Percentiles rank a stretch among this genome's conserved stretches.
phyloP scores from a whole-genome alignment of 2,329 filamentous ascomycete genomes.

The Cladosporium sp. region DNA sequence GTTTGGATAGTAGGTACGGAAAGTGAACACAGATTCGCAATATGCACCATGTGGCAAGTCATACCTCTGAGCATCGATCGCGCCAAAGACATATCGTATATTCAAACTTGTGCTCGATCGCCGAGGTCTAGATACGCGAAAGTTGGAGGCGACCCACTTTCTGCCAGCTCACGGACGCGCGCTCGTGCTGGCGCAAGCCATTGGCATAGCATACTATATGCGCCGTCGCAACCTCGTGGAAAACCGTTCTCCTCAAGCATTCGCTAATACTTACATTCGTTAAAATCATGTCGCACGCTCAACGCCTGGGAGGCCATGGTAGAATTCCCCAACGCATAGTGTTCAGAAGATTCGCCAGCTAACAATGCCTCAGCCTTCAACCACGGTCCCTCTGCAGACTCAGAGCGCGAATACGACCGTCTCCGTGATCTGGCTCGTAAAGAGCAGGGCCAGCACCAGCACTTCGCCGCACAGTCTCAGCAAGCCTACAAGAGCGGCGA shows the following conservation, averaged over 20 bases:
- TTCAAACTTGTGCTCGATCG: neutral
- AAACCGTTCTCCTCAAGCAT: neutral
- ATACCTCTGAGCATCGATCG: too few relatives aligned
- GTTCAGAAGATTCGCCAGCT: neutral
- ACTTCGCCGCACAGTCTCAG: constrained; percentile 63
- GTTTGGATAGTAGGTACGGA: too few relatives aligned
- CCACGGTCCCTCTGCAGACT: constrained; percentile 61
- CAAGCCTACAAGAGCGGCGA: constrained; percentile 81
- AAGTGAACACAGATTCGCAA: too few relatives aligned
- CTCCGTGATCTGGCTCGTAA: constrained; percentile 76
- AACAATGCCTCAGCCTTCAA: constrained; percentile 61
- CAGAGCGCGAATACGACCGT: constrained; percentile 87
- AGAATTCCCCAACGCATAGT: neutral
- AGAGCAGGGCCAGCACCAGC: constrained; percentile 73
- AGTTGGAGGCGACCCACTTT: constrained; percentile 9
- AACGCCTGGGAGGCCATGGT: constrained; percentile 13
- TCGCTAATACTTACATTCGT: neutral
- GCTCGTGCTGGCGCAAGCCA: constrained; percentile 6
- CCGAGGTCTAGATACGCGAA: neutral
- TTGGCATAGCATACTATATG: neutral
- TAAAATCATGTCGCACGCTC: constrained; percentile 3
- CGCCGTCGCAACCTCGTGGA: neutral
- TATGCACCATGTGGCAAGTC: too few relatives aligned
- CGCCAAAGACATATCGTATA: neutral
- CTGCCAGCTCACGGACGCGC: constrained; percentile 9